Percentiles rank a stretch among this genome's conserved stretches.
Conservation (phyloP, 257 asterid genomes). For the Primulina eburnea region DNA sequence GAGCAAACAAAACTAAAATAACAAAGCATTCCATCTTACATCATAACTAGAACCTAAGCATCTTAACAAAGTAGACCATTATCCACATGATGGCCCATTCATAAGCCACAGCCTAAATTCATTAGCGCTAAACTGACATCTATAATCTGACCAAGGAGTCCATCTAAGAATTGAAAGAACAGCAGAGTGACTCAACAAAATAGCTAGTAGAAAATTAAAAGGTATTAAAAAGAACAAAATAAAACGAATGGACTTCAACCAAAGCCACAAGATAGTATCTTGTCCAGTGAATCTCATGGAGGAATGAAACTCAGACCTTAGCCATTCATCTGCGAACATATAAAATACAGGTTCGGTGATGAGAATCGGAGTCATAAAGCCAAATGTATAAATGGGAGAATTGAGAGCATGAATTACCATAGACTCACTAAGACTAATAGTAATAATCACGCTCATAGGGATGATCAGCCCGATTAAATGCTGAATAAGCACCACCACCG, state of each 20-base stretch:
- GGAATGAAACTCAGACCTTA: constrained; percentile 16
- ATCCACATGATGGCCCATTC: constrained; percentile 25
- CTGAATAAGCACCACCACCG: constrained; percentile 36
- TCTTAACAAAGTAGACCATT: constrained; percentile 26
- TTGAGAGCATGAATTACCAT: constrained; percentile 29
- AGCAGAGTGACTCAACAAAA: neutral
- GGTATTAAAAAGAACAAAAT: neutral
- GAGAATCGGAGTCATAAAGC: constrained; percentile 1
- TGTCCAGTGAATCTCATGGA: constrained; percentile 18
- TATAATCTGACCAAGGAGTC: constrained; percentile 12
- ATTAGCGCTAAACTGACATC: constrained; percentile 23
- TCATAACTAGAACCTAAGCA: constrained; percentile 28
- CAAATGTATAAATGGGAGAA: constrained; percentile 16
- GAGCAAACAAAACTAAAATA: constrained; percentile 26
- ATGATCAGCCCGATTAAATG: constrained; percentile 38
- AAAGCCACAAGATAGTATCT: constrained; percentile 22
- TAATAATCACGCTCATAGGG: constrained; percentile 47
- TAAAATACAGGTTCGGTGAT: constrained; percentile 14
- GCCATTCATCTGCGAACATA: constrained; percentile 21
- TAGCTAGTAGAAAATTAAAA: constrained; percentile 17
- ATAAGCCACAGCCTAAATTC: constrained; percentile 29
- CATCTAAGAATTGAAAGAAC: constrained; percentile 11
- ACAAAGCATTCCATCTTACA: constrained; percentile 16
- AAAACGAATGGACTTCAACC: constrained; percentile 10
- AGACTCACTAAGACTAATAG: constrained; percentile 35